Base-by-base conservation (phyloP, 306 rosid genomes). In the Erythrophleum fordii region DNA sequence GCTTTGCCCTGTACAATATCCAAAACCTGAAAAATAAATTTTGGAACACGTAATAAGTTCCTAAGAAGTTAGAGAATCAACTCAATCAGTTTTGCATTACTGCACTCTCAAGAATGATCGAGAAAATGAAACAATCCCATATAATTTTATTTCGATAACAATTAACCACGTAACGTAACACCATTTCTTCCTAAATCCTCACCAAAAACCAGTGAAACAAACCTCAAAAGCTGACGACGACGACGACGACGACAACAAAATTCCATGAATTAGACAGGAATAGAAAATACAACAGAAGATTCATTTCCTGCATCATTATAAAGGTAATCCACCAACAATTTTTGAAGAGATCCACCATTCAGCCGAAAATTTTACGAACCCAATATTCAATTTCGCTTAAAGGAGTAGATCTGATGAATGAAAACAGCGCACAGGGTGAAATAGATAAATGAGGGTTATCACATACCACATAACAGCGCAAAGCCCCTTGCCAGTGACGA, bases 1-100 rank as follows among this genome's bases (percentile, higher is more conserved):
- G 92, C 86, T 95, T 95, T 78, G 99, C 99, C 76, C 99, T 91
- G 86, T 95, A 95, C 75, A 95, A 49, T 8, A 95, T 65, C 99
- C 99, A 95, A 79, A 95, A 95, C 98, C 98, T 94, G 88, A 49
- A 77, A 52, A 11, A 75, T 23, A 69, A 72, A 35, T 51, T 58
- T 39, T 37, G 8, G 29, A 61, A 17, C 29, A 60, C 42, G 51
- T 20, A 12, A 34, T 75, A 23, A 78, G 78, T 46, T 77, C 20
- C 26, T 69, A 14, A 16, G 23, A 13, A 85, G 46, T 5, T 12
- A 25, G 44, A 58, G 6, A 18, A 23, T 69, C 71, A 10, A 39
- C n/a, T 25, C 39, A 45, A 49, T 12, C 35, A 11, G 11, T 29
- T 14, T 35, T 8, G 35, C 26, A 41, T 42, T 11, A 45, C 7